Base-by-base conservation (phyloP, 192 early-diverging fungal genomes). In the Dispira simplex region DNA sequence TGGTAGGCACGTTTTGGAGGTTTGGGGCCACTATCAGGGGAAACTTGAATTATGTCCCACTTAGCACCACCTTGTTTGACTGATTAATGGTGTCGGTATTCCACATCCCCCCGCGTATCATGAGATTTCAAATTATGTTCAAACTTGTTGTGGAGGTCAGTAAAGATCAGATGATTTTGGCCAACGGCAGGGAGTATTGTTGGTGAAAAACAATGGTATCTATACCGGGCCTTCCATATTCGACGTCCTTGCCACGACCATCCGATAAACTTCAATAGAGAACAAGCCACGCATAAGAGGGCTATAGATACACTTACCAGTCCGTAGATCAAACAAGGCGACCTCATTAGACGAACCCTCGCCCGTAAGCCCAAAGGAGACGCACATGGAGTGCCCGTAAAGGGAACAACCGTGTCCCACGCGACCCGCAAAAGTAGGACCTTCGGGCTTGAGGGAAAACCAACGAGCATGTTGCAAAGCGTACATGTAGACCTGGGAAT, bases 401-500 rank as follows among this genome's bases (percentile, higher is more conserved):
- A 60, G 39, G 14, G 58, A 60, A 27, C 58, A 60, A 27, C 39
- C 58, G 39, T 60, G 58, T 10, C 58, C 58, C 3, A 44, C 14
- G 0, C 58, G 58, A 27, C 58, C 58, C 8, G 14, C 14, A 2
- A 60, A 44, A 18, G 10, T 16, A 14, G 18, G 27, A 14, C 58
- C 58, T 18, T 60, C 58, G 26, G 39, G 58, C 26, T 27, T 12
- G 8, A 60, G 13, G 21, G 58, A 10, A 44, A 60, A 60, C 58
- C 58, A 60, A 12, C 58, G 25, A 1, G 27, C 12, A 27, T 60
- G 58, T 44, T 60, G 58, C 8, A 60, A 9, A 21, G 58, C 44
- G 39, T 43, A 60, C 58, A 60, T 60, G 32, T 60, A 60, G 0
- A 60, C 58, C 26, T 43, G 69, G 65, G 47, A 67, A 64, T 78